A percentile compares a stretch with the other conserved stretches of the same genome.
Evolutionary conservation across 2,329 filamentous ascomycete genomes (phyloP).

Genomic region (Phialocephala subalpina): DNA sequence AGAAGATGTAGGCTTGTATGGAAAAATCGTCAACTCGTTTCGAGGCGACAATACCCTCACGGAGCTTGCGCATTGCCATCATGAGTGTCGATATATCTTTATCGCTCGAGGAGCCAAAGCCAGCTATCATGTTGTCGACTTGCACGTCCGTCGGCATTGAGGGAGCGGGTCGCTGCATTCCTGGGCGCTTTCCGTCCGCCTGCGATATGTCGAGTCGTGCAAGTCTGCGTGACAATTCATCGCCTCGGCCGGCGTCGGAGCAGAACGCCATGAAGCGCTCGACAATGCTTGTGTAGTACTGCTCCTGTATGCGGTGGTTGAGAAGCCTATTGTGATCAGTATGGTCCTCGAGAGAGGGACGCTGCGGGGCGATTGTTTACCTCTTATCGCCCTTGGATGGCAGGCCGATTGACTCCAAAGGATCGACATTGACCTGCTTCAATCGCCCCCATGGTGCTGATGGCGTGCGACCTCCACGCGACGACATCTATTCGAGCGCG

Average conservation of each 20-base stretch:
- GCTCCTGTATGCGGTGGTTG: constrained; percentile 80
- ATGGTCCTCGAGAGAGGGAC: neutral
- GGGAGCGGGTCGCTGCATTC: constrained; percentile 16
- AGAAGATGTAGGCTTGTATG: constrained; percentile 90
- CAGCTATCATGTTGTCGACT: constrained; percentile 22
- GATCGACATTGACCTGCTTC: constrained; percentile 77
- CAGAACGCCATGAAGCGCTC: constrained; percentile 92
- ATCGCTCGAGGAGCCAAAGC: constrained; percentile 30
- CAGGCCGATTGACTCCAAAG: constrained; percentile 82
- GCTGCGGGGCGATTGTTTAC: constrained; percentile 53
- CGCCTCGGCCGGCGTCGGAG: constrained; percentile 73
- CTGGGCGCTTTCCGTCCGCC: constrained; percentile 33
- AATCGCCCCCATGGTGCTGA: constrained; percentile 74
- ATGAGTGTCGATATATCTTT: constrained; percentile 78
- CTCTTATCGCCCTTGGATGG: constrained; percentile 91
- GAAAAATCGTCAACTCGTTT: constrained; percentile 82
- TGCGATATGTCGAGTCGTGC: constrained; percentile 56
- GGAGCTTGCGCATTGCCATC: constrained; percentile 86
- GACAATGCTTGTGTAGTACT: constrained; percentile 86
- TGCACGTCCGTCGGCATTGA: constrained; percentile 17
- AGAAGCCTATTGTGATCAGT: constrained; percentile 61
- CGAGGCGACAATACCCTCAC: constrained; percentile 86
- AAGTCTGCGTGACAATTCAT: constrained; percentile 79
- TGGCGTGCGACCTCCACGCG: constrained; percentile 46
- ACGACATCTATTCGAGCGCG: constrained; percentile 35